Evolutionary conservation across 2,329 filamentous ascomycete species (phyloP).

Genomic region (Colletotrichum sublineola): DNA sequence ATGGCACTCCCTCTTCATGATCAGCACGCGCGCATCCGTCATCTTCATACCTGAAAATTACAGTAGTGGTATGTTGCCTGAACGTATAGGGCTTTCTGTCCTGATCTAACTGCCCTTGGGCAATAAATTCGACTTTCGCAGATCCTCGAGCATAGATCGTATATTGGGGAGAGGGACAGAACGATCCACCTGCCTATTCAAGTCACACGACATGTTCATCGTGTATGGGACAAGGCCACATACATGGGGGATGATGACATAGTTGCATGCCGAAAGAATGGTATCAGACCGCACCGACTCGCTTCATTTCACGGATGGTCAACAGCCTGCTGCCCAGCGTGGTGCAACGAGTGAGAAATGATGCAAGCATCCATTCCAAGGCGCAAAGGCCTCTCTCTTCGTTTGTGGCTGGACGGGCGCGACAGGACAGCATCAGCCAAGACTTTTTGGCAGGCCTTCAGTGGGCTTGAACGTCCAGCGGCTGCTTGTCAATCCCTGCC

Average conservation of each 20-base stretch:
- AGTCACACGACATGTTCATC: not conserved
- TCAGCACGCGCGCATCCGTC: too few species aligned
- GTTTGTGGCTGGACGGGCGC: constrained; percentile 22
- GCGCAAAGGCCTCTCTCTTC: not conserved
- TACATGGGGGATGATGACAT: not conserved
- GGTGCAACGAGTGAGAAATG: not conserved
- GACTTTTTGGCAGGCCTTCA: constrained; percentile 31
- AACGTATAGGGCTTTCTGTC: not conserved
- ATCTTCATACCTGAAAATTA: too few species aligned
- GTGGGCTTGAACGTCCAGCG: constrained; percentile 6
- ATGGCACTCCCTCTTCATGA: too few species aligned
- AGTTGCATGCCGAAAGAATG: too few species aligned
- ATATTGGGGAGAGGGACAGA: too few species aligned
- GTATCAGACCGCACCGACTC: not conserved
- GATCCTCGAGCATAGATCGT: too few species aligned
- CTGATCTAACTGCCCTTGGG: not conserved
- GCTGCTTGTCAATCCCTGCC: not conserved
- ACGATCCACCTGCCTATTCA: too few species aligned
- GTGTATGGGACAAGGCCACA: not conserved
- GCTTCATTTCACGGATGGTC: not conserved
- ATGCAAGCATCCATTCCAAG: not conserved
- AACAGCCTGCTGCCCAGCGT: too few species aligned
- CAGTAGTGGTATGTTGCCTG: too few species aligned
- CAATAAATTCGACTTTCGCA: not conserved
- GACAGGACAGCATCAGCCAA: constrained; percentile 36